These are phyloP conservation scores for Jackrogersella minutella DNA, from an alignment of 495 filamentous ascomycete genomes.

Conservation along the genomic window DNA sequence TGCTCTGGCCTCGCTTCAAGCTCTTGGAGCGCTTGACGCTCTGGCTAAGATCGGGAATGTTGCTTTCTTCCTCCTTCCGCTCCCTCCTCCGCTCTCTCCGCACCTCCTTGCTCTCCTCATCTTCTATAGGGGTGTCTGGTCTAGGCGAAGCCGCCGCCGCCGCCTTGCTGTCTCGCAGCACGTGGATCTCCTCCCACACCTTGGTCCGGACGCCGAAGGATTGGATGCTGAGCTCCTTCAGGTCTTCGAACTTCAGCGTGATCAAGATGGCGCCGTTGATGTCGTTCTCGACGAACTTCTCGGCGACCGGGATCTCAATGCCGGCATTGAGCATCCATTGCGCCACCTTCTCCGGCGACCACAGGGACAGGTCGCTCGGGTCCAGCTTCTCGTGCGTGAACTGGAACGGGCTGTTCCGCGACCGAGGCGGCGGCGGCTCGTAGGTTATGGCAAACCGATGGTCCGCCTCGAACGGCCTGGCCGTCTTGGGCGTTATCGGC, in stretches of 20 bases:
- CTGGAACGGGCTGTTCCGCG: slow-evolving; percentile 52
- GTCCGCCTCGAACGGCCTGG: slow-evolving; percentile 43
- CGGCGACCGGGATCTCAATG: slow-evolving; percentile 74
- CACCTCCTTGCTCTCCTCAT: slow-evolving; percentile 55
- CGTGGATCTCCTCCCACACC: slow-evolving; percentile 84
- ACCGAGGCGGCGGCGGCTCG: slow-evolving; percentile 48
- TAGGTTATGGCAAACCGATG: slow-evolving; percentile 45
- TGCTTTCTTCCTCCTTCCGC: slow-evolving; percentile 44
- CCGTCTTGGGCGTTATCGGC: slow-evolving; percentile 61
- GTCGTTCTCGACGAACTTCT: slow-evolving; percentile 88
- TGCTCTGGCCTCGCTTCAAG: slow-evolving; percentile 44
- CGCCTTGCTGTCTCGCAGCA: slow-evolving; percentile 66
- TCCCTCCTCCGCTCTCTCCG: slow-evolving; percentile 50
- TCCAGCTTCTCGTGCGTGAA: slow-evolving; percentile 65
- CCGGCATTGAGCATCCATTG: slow-evolving; percentile 78
- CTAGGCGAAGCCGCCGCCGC: slow-evolving; percentile 55
- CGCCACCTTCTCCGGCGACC: slow-evolving; percentile 79
- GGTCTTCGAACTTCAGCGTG: slow-evolving; percentile 85
- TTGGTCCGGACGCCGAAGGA: slow-evolving; percentile 91
- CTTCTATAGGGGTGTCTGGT: slow-evolving; percentile 64
- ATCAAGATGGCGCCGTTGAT: slow-evolving; percentile 86
- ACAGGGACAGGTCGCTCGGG: slow-evolving; percentile 64
- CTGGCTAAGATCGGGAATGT: slow-evolving; percentile 48
- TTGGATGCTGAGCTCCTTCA: slow-evolving; percentile 92
- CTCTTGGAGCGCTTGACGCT: slow-evolving; percentile 53